Base-by-base conservation (phyloP, 257 asterid species). In the Agastache rugosa region DNA sequence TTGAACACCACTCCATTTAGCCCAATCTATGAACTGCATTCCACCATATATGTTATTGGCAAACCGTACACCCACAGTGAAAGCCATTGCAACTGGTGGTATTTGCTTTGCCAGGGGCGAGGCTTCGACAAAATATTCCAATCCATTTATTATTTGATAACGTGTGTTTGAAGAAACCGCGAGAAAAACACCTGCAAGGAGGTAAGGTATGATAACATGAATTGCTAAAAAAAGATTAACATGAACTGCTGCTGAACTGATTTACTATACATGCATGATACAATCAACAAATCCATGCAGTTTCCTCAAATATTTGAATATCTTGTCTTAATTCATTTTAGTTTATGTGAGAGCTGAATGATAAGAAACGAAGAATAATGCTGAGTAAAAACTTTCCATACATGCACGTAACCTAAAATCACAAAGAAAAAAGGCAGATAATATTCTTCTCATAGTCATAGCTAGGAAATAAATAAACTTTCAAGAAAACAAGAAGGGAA, bases 21-120 rank as follows among this genome's bases (percentile, higher is more conserved):
- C 98, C 98, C 96, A 93, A 63, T 93, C 98, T 17, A 91, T 87
- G 77, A 91, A 93, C 87, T 93, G 98, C 98, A 93, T 89, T 67
- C 96, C 96, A 47, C 97, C 97, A 23, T 89, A 93, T 5, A 89
- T 84, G 48, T 93, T 91, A 78, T 93, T 93, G 81, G 98, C 93
- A 23, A 89, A 88, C 8, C 98, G 88, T 3, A 93, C 80, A 3
- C 97, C 98, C 41, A 93, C 92, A 0, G 98, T 91, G 87, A 93
- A 93, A 35, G 93, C 96, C 96, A 84, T 47, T 35, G 96, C 93
- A 56, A 93, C 90, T 5, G 90, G 82, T n/a, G 96, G 97, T 75
- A 80, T 44, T 47, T 79, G 84, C 88, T 89, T 93, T 0, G 96
- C 96, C 79, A 88, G 4, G 1, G 96, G 87, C 0, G 96, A 91